Percentiles rank a stretch among this genome's conserved stretches.
phyloP scores from a whole-genome alignment of 2,329 filamentous ascomycete genomes.

The Chrysoporthe deuterocubensis region DNA sequence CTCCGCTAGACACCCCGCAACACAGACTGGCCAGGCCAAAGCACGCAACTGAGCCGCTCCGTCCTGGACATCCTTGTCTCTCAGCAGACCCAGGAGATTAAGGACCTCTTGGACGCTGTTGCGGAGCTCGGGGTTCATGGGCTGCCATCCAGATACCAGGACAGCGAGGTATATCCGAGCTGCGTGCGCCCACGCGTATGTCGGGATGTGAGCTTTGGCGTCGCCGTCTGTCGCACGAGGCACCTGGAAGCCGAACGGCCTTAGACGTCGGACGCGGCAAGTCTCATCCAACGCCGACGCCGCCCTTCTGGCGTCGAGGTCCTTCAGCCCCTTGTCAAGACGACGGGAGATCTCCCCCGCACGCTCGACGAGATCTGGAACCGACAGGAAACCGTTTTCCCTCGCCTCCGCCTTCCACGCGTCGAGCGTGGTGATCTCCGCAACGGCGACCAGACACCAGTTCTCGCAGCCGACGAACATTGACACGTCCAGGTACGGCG shows the following conservation, averaged over 20 bases:
- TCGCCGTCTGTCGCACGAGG: not conserved
- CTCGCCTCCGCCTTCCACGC: constrained; percentile 58
- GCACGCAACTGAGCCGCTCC: constrained; percentile 35
- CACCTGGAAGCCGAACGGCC: not conserved
- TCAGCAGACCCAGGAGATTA: not conserved
- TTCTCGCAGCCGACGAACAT: constrained; percentile 57
- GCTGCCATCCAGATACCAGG: constrained; percentile 56
- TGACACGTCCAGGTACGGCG: not conserved
- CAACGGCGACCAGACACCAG: constrained; percentile 59
- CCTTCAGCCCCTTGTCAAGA: not conserved
- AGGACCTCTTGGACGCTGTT: constrained; percentile 31
- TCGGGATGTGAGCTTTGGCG: not conserved
- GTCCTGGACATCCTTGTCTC: constrained; percentile 22
- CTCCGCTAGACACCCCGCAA: constrained; percentile 43
- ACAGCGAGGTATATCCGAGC: constrained; percentile 52
- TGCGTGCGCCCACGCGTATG: constrained; percentile 48
- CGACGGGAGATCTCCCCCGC: constrained; percentile 33
- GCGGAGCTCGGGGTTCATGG: constrained; percentile 47
- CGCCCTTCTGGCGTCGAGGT: not conserved
- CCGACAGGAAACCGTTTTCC: constrained; percentile 47
- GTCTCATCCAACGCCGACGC: not conserved
- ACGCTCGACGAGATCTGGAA: constrained; percentile 50
- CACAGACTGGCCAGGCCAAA: constrained; percentile 42
- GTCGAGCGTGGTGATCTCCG: constrained; percentile 56
- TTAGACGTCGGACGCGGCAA: not conserved